Base-by-base conservation (phyloP, 73 alveolate genomes). In the Paramecium sexaurelia region DNA sequence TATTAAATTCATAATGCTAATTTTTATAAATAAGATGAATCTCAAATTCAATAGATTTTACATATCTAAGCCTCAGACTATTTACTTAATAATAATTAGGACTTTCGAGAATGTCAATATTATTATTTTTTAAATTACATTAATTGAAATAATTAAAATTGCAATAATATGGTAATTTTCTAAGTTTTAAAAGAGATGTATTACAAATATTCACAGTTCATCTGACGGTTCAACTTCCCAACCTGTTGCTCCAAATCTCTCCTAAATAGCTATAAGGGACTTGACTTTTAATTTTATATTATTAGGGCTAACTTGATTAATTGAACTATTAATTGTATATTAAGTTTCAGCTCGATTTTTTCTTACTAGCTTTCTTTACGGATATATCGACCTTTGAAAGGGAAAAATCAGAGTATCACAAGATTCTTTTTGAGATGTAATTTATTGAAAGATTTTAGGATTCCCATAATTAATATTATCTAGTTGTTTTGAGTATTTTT, bases 151-250 rank as follows among this genome's bases (percentile, higher is more conserved):
- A 51, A 51, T 51, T 51, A 51, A 51, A 51, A 51, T 51, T 51
- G 17, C 67, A 17, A 51, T 51, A 51, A 51, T 51, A 19, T 19
- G 67, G 67, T 51, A 51, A 51, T 51, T 51, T 51, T 51, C 67
- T 5, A 51, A 51, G 67, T 1, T 51, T 51, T 51, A 26, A 51
- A 47, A 51, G 67, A 51, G 67, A 51, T 51, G 2, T 4, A 51
- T 51, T 51, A 61, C 20, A 61, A 3, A 61, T 22, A 61, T 10
- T 61, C 83, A 61, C 1, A 61, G 7, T 3, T 61, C 83, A 61
- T 61, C 83, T 1, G 83, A 61, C 7, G 83, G 83, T 61, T 61
- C 83, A 3, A 61, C 83, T 61, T 61, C 83, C 83, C 83, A 61
- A 1, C 83, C 83, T 26, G 47, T 61, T 29, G 83, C 22, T 32